Evolutionary conservation across 106 monocot genomes (phyloP).

Genomic region (Dioscorea dumetorum): DNA sequence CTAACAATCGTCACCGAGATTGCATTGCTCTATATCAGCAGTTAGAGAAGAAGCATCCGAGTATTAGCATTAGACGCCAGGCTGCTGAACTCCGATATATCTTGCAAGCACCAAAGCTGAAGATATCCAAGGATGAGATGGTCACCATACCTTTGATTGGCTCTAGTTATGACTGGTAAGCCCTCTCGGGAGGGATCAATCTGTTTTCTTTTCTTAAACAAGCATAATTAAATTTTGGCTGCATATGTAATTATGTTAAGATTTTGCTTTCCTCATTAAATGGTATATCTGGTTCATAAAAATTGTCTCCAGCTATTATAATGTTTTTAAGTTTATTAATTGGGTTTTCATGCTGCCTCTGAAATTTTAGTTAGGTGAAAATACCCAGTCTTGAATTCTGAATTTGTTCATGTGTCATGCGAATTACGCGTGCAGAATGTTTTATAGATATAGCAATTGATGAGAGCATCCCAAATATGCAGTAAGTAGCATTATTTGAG

Average conservation of each 20-base stretch:
- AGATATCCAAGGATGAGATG: conserved; percentile 95
- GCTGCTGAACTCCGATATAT: conserved; percentile 92
- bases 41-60: conserved; percentile 82
- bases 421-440: too few species aligned
- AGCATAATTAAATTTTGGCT: background rate
- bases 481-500: too few species aligned
- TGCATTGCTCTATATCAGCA: conserved; percentile 85
- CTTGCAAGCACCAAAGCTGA: conserved; percentile 93
- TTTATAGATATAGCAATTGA: too few species aligned
- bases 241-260: background rate
- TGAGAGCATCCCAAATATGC: too few species aligned
- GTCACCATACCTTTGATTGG: conserved; percentile 94
- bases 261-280: background rate
- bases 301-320: background rate
- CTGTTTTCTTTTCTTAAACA: background rate
- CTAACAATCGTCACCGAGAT: conserved; percentile 86
- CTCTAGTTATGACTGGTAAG: conserved; percentile 88
- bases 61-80: conserved; percentile 75
- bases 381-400: too few species aligned
- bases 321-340: background rate
- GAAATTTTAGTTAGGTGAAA: background rate
- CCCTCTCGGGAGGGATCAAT: background rate
- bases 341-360: background rate
- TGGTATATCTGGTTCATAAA: background rate
- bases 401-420: too few species aligned